Conservation (phyloP, 1,284 basidiomycete species). For the Amylostereum chailletii region DNA sequence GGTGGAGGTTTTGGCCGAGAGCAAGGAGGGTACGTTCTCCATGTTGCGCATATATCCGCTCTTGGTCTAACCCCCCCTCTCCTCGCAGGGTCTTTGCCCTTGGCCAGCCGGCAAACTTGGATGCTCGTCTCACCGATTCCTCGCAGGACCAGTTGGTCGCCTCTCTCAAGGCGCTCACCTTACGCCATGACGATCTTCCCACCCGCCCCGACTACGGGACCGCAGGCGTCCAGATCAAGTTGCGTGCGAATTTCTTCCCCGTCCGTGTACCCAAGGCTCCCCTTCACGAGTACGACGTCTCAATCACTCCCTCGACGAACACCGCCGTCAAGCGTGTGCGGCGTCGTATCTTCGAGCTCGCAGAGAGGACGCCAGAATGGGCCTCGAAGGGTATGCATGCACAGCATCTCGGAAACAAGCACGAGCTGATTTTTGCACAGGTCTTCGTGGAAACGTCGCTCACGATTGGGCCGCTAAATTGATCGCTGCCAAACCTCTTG, state of each 20-base stretch:
- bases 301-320: constrained; percentile 44
- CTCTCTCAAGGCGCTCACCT: constrained; percentile 33
- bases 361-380: constrained; percentile 55
- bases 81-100: constrained; percentile 42
- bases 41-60: constrained; percentile 1
- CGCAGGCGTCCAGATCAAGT: constrained; percentile 44
- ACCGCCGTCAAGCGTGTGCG: constrained; percentile 48
- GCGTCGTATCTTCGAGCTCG: constrained; percentile 62
- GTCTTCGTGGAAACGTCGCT: constrained; percentile 45
- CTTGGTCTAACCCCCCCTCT: not conserved
- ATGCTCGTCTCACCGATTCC: constrained; percentile 47
- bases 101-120: constrained; percentile 40
- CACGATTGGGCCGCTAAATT: constrained; percentile 65
- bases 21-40: constrained; percentile 38
- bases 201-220: constrained; percentile 62
- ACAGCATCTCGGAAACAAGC: too few species aligned
- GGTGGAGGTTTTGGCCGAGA: constrained; percentile 23
- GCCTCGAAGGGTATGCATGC: constrained; percentile 24
- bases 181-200: constrained; percentile 45
- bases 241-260: constrained; percentile 72
- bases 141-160: constrained; percentile 50
- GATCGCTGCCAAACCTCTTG: constrained; percentile 45
- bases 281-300: constrained; percentile 62
- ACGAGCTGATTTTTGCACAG: too few species aligned
- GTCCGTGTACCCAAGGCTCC: constrained; percentile 52